These are phyloP conservation scores for sunflower (Helianthus annuus) DNA, from an alignment of 129 eudicot species.

Conservation along the genomic window DNA sequence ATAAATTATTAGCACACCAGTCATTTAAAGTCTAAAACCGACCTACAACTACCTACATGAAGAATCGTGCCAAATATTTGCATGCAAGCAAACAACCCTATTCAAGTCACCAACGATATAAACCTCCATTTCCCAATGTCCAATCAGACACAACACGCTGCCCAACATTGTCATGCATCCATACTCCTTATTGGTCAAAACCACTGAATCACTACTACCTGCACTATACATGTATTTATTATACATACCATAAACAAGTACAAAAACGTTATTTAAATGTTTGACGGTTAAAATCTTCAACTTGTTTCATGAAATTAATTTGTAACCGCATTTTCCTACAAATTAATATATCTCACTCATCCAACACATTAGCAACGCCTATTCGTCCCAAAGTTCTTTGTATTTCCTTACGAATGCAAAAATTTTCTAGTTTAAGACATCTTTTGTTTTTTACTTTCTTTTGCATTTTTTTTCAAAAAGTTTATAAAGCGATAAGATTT, in stretches of 20 bases:
- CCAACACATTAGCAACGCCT: too few species aligned
- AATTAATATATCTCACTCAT: too few species aligned
- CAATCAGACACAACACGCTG: constrained; percentile 1
- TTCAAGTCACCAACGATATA: constrained; percentile 9
- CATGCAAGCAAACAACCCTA: not conserved
- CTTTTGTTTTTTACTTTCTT: too few species aligned
- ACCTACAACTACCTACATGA: constrained; percentile 1
- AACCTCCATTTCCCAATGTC: constrained; percentile 26
- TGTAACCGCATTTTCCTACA: too few species aligned
- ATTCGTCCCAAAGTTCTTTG: too few species aligned
- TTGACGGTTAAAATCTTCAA: too few species aligned
- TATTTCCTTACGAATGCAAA: too few species aligned
- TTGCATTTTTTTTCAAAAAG: too few species aligned
- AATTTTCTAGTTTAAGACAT: too few species aligned
- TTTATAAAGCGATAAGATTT: too few species aligned
- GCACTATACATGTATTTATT: not conserved
- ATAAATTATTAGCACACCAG: not conserved
- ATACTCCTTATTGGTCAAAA: constrained; percentile 4
- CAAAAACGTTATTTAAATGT: too few species aligned
- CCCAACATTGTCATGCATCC: constrained; percentile 14
- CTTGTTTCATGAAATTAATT: too few species aligned
- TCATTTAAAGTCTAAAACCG: not conserved
- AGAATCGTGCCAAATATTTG: constrained; percentile 11
- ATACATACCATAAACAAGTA: not conserved
- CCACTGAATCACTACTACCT: constrained; percentile 3